phyloP scores from a whole-genome alignment of 768 basidiomycete species.

The Neoboletus subvelutipes region DNA sequence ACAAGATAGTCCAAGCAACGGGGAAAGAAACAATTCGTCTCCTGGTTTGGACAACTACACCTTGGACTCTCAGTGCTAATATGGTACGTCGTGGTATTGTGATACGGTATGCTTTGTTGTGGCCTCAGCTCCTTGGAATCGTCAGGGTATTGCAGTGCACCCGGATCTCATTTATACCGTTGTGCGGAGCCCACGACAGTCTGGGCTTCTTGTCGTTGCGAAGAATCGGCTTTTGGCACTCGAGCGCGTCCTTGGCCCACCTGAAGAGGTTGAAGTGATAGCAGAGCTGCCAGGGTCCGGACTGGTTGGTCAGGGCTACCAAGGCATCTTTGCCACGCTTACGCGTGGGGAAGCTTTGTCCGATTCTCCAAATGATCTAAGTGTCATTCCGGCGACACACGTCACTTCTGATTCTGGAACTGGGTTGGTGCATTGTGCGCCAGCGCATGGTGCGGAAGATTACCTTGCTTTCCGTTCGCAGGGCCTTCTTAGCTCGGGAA shows the following conservation, averaged over 20 bases:
- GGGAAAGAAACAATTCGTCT: constrained; percentile 45
- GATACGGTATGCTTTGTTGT: background rate
- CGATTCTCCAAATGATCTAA: constrained; percentile 20
- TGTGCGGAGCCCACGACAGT: constrained; percentile 34
- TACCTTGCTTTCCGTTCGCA: constrained; percentile 71
- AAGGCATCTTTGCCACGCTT: constrained; percentile 53
- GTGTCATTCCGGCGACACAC: constrained; percentile 66
- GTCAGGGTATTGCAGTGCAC: constrained; percentile 86
- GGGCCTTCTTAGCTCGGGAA: constrained; percentile 46
- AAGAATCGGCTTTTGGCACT: constrained; percentile 47
- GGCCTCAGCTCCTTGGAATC: background rate
- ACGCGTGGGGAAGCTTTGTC: background rate
- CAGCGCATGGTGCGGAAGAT: constrained; percentile 93
- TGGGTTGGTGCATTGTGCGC: constrained; percentile 93
- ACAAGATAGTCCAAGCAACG: constrained; percentile 30
- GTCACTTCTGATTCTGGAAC: constrained; percentile 90
- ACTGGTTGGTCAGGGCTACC: constrained; percentile 61
- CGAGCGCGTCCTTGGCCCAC: constrained; percentile 22
- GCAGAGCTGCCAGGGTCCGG: constrained; percentile 36
- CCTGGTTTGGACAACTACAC: constrained; percentile 95
- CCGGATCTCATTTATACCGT: constrained; percentile 67
- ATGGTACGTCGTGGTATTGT: constrained; percentile 57
- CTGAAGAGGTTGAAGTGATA: constrained; percentile 20
- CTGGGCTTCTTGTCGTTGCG: constrained; percentile 46
- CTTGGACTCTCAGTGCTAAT: constrained; percentile 95